phyloP scores from a whole-genome alignment of 352 stramenopile species.

The Globisporangium paddicum region DNA sequence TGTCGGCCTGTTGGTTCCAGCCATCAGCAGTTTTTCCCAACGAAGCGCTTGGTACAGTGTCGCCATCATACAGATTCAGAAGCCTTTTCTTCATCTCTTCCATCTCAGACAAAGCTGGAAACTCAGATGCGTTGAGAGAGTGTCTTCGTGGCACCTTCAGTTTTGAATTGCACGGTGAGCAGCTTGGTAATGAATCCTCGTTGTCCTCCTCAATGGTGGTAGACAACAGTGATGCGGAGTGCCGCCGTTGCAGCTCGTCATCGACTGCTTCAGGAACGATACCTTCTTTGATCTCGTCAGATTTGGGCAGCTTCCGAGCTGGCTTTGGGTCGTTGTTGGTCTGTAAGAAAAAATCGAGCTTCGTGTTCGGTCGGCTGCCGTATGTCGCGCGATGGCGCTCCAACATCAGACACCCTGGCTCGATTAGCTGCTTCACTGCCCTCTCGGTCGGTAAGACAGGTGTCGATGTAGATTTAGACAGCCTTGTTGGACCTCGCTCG shows the following conservation, averaged over 20 bases:
- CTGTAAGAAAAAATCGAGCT: not conserved
- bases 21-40: not conserved
- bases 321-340: not conserved
- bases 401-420: constrained; percentile 32
- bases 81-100: constrained; percentile 5
- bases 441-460: constrained; percentile 20
- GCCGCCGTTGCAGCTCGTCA: constrained; percentile 5
- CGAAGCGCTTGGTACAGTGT: not conserved
- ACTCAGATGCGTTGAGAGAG: not conserved
- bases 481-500: constrained; percentile 8
- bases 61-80: not conserved
- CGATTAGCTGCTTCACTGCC: constrained; percentile 24
- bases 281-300: not conserved
- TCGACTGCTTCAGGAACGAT: not conserved
- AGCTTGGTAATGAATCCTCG: not conserved
- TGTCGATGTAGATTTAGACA: constrained; percentile 29
- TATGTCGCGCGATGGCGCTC: constrained; percentile 16
- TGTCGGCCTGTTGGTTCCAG: not conserved
- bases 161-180: not conserved
- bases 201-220: not conserved
- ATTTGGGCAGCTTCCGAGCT: not conserved
- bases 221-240: constrained; percentile 4
- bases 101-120: not conserved
- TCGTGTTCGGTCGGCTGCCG: not conserved
- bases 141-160: not conserved